Conservation (phyloP, 148 eudicot genomes). For the Dianthus caryophyllus region DNA sequence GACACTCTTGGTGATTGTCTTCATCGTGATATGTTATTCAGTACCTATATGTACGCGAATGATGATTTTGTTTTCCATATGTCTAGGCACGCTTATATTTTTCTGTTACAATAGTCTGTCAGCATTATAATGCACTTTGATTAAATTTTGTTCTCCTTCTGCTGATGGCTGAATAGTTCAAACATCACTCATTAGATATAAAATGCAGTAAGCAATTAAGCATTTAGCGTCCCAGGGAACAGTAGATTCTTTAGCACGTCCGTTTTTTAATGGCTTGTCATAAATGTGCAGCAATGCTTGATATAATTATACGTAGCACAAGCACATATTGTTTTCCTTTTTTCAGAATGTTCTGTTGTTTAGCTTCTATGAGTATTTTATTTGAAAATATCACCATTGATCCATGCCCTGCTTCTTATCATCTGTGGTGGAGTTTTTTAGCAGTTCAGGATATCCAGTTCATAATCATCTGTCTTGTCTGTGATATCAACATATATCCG, state of each 20-base stretch:
- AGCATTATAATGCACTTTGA: not conserved
- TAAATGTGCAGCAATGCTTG: not conserved
- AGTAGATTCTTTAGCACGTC: slow-evolving; percentile 1
- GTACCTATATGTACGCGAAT: not conserved
- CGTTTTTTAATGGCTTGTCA: not conserved
- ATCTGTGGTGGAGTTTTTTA: no score
- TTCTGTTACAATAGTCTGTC: not conserved
- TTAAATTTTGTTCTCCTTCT: not conserved
- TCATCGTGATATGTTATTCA: not conserved
- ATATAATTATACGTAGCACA: not conserved
- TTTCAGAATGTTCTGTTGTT: not conserved
- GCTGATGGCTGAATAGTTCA: not conserved
- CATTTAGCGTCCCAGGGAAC: not conserved
- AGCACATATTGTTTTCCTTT: not conserved
- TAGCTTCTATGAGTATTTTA: not conserved
- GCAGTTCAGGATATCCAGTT: no score
- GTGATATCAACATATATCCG: not conserved
- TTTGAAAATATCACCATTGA: not conserved
- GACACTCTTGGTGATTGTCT: slow-evolving; percentile 1
- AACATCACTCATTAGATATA: slow-evolving; percentile 1
- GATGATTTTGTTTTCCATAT: not conserved
- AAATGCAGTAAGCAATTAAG: not conserved
- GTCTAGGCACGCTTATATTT: not conserved
- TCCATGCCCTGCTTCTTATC: not conserved
- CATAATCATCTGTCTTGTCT: not conserved